A percentile compares a stretch with the other conserved stretches of the same genome.
Conservation (phyloP, 495 filamentous ascomycete genomes). For the Trichoderma virens region DNA sequence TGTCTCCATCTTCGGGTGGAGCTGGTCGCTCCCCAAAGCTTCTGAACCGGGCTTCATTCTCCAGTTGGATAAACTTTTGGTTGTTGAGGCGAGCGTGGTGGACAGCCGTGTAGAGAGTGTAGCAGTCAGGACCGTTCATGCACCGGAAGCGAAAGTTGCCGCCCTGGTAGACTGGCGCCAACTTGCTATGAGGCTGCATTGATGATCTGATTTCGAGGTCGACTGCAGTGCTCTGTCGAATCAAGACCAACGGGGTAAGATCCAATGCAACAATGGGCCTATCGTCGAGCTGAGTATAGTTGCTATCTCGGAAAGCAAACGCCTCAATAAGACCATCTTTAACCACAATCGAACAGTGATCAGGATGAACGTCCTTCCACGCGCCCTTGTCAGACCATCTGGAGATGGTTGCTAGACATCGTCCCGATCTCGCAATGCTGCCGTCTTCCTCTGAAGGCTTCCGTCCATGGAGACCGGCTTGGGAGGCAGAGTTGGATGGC, state of each 20-base stretch:
- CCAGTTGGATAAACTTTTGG: conserved; percentile 77
- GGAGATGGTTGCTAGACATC: conserved; percentile 69
- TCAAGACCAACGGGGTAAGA: conserved; percentile 79
- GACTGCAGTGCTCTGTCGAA: conserved; percentile 80
- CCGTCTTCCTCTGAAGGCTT: conserved; percentile 41
- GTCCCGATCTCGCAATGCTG: conserved; percentile 29
- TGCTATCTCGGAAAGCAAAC: conserved; percentile 53
- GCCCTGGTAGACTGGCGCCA: conserved; percentile 60
- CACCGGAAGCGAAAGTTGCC: conserved; percentile 65
- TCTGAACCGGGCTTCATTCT: conserved; percentile 47
- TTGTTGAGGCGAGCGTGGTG: conserved; percentile 81
- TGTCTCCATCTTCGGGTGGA: conserved; percentile 27
- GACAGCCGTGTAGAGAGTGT: conserved; percentile 71
- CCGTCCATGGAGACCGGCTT: conserved; percentile 49
- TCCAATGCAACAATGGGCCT: conserved; percentile 67
- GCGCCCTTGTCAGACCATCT: conserved; percentile 74
- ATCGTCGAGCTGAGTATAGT: conserved; percentile 19
- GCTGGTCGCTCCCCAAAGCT: conserved; percentile 36
- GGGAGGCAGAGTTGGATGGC: conserved; percentile 71
- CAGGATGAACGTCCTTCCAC: conserved; percentile 72
- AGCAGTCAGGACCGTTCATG: conserved; percentile 65
- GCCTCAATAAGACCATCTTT: conserved; percentile 83
- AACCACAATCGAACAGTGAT: conserved; percentile 71
- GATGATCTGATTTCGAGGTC: conserved; percentile 90
- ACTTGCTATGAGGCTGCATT: conserved; percentile 62